Conservation (phyloP, 257 asterid species). For the Ballota nigra region DNA sequence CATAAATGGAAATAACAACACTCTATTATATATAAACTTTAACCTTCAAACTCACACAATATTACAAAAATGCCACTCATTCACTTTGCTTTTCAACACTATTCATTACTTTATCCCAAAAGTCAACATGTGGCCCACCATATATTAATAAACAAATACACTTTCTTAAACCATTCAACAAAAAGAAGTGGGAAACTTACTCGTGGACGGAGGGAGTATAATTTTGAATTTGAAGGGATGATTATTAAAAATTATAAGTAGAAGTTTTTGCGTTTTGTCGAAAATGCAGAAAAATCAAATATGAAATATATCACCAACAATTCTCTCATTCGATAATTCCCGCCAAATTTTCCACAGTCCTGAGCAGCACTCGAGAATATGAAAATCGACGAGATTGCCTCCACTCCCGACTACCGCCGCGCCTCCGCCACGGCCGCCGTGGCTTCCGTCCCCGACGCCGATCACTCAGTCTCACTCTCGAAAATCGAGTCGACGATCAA, state of each 20-base stretch:
- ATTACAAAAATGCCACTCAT: too few species aligned
- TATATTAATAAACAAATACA: too few species aligned
- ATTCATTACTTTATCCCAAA: too few species aligned
- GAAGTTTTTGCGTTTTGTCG: background rate
- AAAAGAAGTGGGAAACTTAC: too few species aligned
- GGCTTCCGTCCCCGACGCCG: conserved; percentile 26
- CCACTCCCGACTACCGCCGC: conserved; percentile 57
- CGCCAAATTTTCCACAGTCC: conserved; percentile 36
- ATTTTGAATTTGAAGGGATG: background rate
- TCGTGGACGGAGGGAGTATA: background rate
- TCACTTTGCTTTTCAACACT: too few species aligned
- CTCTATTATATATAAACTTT: too few species aligned
- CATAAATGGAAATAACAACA: too few species aligned
- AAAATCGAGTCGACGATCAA: conserved; percentile 65
- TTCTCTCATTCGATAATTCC: conserved; percentile 32
- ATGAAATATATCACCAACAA: background rate
- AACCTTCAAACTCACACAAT: too few species aligned
- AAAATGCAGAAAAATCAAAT: background rate
- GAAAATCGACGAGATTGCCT: conserved; percentile 75
- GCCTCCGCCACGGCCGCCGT: conserved; percentile 31
- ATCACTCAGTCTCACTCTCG: conserved; percentile 44
- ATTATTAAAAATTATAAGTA: background rate
- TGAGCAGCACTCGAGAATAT: conserved; percentile 26
- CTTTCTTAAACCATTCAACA: too few species aligned
- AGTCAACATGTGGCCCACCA: too few species aligned